phyloP scores from a whole-genome alignment of 352 stramenopile genomes.

The Phytophthora pisi region DNA sequence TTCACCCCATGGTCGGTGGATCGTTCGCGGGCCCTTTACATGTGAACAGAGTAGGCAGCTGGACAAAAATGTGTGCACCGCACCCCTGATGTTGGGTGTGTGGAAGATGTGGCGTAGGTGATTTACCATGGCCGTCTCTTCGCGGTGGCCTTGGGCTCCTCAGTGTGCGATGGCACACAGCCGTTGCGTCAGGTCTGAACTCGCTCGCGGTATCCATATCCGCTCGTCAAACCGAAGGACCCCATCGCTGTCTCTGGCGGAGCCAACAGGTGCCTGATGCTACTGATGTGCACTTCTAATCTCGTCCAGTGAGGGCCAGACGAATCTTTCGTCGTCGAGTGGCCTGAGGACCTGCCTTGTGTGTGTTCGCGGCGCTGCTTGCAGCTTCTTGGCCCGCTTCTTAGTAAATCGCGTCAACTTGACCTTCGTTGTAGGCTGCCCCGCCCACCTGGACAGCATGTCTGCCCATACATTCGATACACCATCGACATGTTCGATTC shows the following conservation, averaged over 20 bases:
- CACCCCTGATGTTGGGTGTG: not conserved
- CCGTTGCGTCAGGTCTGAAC: conserved; percentile 1
- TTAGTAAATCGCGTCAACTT: not conserved
- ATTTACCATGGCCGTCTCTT: conserved; percentile 3
- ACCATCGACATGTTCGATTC: not conserved
- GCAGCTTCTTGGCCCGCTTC: not conserved
- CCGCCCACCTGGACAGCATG: not conserved
- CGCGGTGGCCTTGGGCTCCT: not conserved
- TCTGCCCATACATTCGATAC: not conserved
- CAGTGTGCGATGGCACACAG: conserved; percentile 14
- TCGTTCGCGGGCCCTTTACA: conserved; percentile 1
- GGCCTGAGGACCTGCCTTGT: not conserved
- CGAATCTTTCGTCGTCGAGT: not conserved
- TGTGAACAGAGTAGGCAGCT: conserved; percentile 3
- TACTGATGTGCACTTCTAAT: no score
- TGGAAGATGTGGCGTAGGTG: conserved; percentile 4
- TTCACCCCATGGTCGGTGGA: conserved; percentile 15
- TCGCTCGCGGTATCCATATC: not conserved
- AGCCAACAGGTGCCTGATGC: no score
- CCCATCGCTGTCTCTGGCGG: not conserved
- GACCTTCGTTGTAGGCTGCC: not conserved
- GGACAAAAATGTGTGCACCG: not conserved
- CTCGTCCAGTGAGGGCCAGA: no score
- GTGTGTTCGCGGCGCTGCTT: no score
- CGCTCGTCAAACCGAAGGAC: not conserved